Base-by-base conservation (phyloP, 257 asterid species). In the Solanum microdontum region DNA sequence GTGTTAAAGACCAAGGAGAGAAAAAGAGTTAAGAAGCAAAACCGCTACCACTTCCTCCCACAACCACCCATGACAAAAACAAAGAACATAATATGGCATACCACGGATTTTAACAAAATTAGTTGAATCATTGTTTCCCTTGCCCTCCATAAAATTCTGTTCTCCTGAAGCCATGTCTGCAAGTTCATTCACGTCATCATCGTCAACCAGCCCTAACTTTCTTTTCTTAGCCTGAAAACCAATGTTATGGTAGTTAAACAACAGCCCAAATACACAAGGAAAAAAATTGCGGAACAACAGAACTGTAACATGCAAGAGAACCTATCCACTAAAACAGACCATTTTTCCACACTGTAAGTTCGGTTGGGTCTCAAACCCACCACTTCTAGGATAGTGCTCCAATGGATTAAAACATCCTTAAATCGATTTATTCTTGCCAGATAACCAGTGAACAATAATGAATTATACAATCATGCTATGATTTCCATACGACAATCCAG, bases 171-270 rank as follows among this genome's bases (percentile, higher is more conserved):
- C 88, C 84, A 36, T 70, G 58, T 88, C 89, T 3, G 89, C 70
- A 73, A 75, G 86, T 34, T 64, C 40, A 13, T 89, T 69, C 43
- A n/a, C 30, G 23, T 94, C 94, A 74, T 92, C 95, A 70, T 93
- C 96, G 19, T 96, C 98, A 64, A 94, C 86, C 45, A 94, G 48
- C n/a, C 98, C 99, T 89, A 96, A 87, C 91, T 97, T 95, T 89
- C 99, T 92, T 92, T 95, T 97, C 79, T 89, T 87, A 23, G 94
- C 94, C 99, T 95, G 87, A 84, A 75, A 75, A 48, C 26, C 84
- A 80, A 43, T 8, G 68, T 19, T 74, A 77, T 7, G 84, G 14
- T 77, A 45, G 26, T 45, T 45, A 80, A 45, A 43, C 24, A 26
- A 79, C 58, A 11, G 58, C 34, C 55, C 39, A 43, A 82, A 26